Conservation (phyloP, 1,284 basidiomycete genomes). For the Cutaneotrichosporon mucoides region DNA sequence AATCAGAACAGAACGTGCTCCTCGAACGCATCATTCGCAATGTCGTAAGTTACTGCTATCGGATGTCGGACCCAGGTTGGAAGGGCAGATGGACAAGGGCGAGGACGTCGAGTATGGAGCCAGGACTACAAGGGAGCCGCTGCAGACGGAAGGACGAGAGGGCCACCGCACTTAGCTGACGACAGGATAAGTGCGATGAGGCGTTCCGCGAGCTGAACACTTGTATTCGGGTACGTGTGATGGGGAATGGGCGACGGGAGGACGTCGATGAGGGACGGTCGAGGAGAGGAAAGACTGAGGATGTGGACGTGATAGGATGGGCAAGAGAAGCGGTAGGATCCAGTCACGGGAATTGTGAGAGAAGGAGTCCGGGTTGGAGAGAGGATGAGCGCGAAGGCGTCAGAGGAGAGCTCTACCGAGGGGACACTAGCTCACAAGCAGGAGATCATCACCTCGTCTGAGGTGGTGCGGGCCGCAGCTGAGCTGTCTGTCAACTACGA, state of each 20-base stretch:
- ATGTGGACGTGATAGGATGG: no score
- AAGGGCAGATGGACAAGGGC: no score
- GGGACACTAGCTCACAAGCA: conserved; percentile 5
- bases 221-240: conserved; percentile 38
- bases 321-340: no score
- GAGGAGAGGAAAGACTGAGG: no score
- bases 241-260: background rate
- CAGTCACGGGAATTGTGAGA: background rate
- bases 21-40: conserved; percentile 87
- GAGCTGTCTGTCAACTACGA: conserved; percentile 74
- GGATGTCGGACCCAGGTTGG: no score
- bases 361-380: background rate
- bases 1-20: conserved; percentile 81
- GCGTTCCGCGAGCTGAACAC: conserved; percentile 48
- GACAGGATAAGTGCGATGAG: conserved; percentile 49
- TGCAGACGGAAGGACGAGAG: no score
- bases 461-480: conserved; percentile 62
- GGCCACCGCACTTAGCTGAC: conserved; percentile 8
- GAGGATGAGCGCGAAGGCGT: background rate
- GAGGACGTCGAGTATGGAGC: no score
- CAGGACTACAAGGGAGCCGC: no score
- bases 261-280: background rate
- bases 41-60: conserved; percentile 56
- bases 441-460: conserved; percentile 39
- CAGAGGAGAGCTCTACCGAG: background rate